These are phyloP conservation scores for Arctostaphylos glauca DNA, from an alignment of 148 eudicot species.

Conservation along the genomic window DNA sequence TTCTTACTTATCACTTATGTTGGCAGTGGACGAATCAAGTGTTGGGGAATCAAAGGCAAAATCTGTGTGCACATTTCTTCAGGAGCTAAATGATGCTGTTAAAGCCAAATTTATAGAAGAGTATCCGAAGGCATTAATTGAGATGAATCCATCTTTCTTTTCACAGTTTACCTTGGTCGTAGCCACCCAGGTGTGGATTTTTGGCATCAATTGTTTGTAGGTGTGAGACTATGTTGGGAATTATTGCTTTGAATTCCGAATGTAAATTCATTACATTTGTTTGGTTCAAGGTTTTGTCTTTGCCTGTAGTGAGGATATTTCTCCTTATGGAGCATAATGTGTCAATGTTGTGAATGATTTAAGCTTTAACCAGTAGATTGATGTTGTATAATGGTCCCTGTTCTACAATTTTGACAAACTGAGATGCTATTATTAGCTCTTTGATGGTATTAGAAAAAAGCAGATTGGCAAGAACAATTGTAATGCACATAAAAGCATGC, in stretches of 20 bases:
- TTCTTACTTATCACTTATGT: conserved; percentile 25
- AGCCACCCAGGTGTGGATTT: conserved; percentile 78
- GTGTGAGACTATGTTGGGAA: neutral
- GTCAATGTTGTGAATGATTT: neutral
- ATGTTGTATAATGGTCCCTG: neutral
- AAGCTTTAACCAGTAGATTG: neutral
- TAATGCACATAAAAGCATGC: neutral
- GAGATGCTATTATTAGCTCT: neutral
- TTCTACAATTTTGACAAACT: neutral
- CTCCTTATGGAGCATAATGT: neutral
- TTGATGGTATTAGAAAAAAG: too few relatives aligned
- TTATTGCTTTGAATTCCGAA: conserved; percentile 5
- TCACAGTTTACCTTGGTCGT: conserved; percentile 86
- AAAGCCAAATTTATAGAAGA: conserved; percentile 91
- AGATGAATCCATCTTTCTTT: conserved; percentile 83
- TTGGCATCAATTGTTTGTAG: conserved; percentile 12
- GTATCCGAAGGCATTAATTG: conserved; percentile 67
- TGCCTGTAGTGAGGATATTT: conserved; percentile 1
- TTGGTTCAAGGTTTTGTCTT: neutral
- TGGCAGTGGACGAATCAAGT: conserved; percentile 74
- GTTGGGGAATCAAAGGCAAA: conserved; percentile 93
- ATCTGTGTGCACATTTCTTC: conserved; percentile 80
- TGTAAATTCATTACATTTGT: neutral
- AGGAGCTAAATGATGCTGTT: conserved; percentile 97
- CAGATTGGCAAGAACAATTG: neutral